Base-by-base conservation (phyloP, 1,284 basidiomycete species). In the Ustilago bromivora region DNA sequence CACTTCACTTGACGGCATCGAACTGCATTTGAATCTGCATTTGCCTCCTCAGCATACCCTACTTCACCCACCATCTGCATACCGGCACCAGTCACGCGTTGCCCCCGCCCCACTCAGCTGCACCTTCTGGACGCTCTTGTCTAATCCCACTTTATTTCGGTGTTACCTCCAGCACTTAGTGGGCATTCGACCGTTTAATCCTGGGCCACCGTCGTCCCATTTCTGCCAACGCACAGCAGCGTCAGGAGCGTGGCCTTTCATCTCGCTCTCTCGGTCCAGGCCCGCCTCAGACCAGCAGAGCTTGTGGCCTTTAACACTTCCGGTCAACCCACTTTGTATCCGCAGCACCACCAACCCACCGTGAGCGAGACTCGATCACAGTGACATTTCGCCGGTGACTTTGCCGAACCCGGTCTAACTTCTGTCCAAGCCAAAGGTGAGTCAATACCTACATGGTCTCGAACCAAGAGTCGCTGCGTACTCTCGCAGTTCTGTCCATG, bases 261-360 rank as follows among this genome's bases (percentile, higher is more conserved):
- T 71, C 55, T 71, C 57, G n/a, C 17, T 38, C 34, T 17, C 23
- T 28, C 23, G 23, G 23, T 28, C 23, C 23, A 28, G 23, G 23
- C 23, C 23, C 23, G 23, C 23, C 23, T 28, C 23, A 28, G 23
- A 28, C 23, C 23, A 19, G 28, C 28, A 31, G 49, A 34, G 40
- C 38, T 51, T 12, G 58, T 57, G 58, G 62, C 55, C 53, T 9
- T 52, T 17, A 23, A 53, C 31, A 59, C 19, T 12, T 54, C 52
- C 19, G 36, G 43, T 12, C 41, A 38, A 19, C 56, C 66, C 61
- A 60, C 43, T 19, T 17, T 56, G 35, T 34, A 36, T 23, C 11
- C 32, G 38, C 31, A 32, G 43, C 43, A 46, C 13, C 43, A 9
- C 69, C 63, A 59, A 66, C 69, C 63, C 63, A 66, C 57, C 69